Evolutionary conservation across 768 basidiomycete genomes (phyloP).

Genomic region (Agaricus sinodeliciosus): DNA sequence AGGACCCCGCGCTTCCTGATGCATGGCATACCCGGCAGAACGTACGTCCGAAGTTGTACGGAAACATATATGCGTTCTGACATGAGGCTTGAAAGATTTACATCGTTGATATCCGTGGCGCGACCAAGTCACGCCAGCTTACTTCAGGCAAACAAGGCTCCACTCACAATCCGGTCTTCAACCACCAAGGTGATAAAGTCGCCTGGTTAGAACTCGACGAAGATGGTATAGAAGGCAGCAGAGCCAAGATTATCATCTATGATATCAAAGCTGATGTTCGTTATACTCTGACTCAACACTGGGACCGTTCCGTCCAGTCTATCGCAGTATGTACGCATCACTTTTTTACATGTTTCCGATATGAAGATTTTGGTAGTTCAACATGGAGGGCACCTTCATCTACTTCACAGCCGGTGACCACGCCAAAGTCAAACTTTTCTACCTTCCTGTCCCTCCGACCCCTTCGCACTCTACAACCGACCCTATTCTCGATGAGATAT

Average conservation of each 20-base stretch:
- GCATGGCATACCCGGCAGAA: conserved; percentile 90
- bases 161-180: conserved; percentile 65
- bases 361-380: conserved; percentile 47
- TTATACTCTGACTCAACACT: conserved; percentile 70
- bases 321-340: conserved; percentile 42
- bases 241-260: conserved; percentile 73
- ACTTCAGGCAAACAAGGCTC: conserved; percentile 86
- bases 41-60: conserved; percentile 27
- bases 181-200: conserved; percentile 55
- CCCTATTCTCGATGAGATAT: conserved; percentile 40
- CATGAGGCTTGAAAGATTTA: conserved; percentile 49
- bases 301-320: conserved; percentile 75
- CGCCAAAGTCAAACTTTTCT: conserved; percentile 71
- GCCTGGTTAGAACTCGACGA: conserved; percentile 86
- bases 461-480: conserved; percentile 49
- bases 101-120: conserved; percentile 51
- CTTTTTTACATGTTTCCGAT: neutral
- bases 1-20: conserved; percentile 69
- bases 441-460: conserved; percentile 58
- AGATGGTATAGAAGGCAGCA: conserved; percentile 88
- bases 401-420: conserved; percentile 75
- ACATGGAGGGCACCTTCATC: conserved; percentile 57
- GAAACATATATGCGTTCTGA: neutral
- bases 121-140: conserved; percentile 52
- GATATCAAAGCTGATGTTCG: conserved; percentile 61